Evolutionary conservation across 2,329 filamentous ascomycete genomes (phyloP).

Genomic region (Xylariales sp.): DNA sequence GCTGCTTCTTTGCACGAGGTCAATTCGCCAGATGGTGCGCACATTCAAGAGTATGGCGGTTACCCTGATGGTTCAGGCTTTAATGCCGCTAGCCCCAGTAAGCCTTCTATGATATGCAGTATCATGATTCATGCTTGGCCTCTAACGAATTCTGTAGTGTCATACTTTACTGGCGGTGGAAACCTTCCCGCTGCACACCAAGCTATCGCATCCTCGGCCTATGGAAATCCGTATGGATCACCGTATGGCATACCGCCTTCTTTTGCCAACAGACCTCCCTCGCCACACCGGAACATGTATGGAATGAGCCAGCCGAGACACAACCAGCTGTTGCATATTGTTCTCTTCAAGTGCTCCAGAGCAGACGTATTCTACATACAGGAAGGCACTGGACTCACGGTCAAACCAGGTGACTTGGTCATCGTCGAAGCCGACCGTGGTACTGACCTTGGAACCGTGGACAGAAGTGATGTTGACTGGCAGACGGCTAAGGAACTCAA

Average conservation of each 20-base stretch:
- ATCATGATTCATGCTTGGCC: background rate
- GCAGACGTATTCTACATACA: conserved; percentile 97
- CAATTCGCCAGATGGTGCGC: conserved; percentile 37
- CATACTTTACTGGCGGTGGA: conserved; percentile 33
- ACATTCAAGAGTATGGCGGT: conserved; percentile 37
- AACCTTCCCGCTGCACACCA: conserved; percentile 29
- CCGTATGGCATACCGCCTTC: conserved; percentile 40
- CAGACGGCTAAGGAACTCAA: conserved; percentile 84
- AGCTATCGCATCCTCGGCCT: conserved; percentile 31
- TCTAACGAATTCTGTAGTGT: conserved; percentile 19
- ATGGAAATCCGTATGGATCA: conserved; percentile 39
- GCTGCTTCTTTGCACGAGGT: conserved; percentile 42
- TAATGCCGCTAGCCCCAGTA: conserved; percentile 35
- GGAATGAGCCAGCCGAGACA: conserved; percentile 56
- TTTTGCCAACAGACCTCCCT: conserved; percentile 49
- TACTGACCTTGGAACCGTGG: conserved; percentile 90
- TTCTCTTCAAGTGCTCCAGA: conserved; percentile 92
- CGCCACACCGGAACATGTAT: conserved; percentile 59
- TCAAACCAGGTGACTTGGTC: conserved; percentile 88
- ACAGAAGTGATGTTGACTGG: conserved; percentile 81
- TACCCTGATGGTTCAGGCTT: conserved; percentile 36
- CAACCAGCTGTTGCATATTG: conserved; percentile 76
- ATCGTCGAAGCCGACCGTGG: conserved; percentile 97
- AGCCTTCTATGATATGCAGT: conserved; percentile 16
- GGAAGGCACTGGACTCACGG: conserved; percentile 85